These are phyloP conservation scores for Phytophthora macrochlamydospora DNA, from an alignment of 352 stramenopile species.

Conservation along the genomic window DNA sequence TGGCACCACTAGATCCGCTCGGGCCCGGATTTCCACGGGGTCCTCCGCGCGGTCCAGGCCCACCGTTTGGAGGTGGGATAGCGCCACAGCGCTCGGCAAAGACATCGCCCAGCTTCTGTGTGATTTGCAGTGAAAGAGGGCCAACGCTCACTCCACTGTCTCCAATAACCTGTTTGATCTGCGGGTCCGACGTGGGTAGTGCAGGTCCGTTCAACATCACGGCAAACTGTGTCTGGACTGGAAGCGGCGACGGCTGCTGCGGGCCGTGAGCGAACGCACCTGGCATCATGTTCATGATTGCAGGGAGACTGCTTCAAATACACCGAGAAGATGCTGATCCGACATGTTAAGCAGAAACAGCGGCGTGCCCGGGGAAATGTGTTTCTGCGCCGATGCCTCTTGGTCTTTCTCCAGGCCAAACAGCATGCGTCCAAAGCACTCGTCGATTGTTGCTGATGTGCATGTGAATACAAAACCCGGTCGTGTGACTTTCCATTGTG, in stretches of 20 bases:
- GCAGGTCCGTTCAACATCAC: slow-evolving; percentile 77
- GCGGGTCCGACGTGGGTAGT: slow-evolving; percentile 66
- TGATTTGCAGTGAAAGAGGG: slow-evolving; percentile 63
- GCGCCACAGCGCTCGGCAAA: slow-evolving; percentile 72
- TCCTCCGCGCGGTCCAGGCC: slow-evolving; percentile 23
- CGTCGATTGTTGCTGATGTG: slow-evolving; percentile 82
- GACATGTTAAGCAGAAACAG: slow-evolving; percentile 88
- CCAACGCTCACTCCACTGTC: slow-evolving; percentile 64
- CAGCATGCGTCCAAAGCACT: slow-evolving; percentile 87
- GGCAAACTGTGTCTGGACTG: slow-evolving; percentile 76
- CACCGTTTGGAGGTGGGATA: slow-evolving; percentile 43
- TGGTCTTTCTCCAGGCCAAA: slow-evolving; percentile 82
- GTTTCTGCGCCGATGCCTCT: slow-evolving; percentile 59
- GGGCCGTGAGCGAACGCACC: slow-evolving; percentile 69
- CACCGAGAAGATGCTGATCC: slow-evolving; percentile 81
- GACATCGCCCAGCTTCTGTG: slow-evolving; percentile 73
- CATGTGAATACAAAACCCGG: slow-evolving; percentile 88
- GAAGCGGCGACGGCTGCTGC: slow-evolving; percentile 64
- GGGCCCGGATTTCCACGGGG: slow-evolving; percentile 26
- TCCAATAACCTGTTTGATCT: slow-evolving; percentile 74
- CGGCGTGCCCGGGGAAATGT: slow-evolving; percentile 77
- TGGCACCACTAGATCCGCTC: slow-evolving; percentile 17
- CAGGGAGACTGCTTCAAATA: slow-evolving; percentile 86
- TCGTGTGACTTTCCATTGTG: slow-evolving; percentile 49
- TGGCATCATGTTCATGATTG: slow-evolving; percentile 80